Conservation (phyloP, 1,139 yeast species). For the Waltiozyma sp. region DNA sequence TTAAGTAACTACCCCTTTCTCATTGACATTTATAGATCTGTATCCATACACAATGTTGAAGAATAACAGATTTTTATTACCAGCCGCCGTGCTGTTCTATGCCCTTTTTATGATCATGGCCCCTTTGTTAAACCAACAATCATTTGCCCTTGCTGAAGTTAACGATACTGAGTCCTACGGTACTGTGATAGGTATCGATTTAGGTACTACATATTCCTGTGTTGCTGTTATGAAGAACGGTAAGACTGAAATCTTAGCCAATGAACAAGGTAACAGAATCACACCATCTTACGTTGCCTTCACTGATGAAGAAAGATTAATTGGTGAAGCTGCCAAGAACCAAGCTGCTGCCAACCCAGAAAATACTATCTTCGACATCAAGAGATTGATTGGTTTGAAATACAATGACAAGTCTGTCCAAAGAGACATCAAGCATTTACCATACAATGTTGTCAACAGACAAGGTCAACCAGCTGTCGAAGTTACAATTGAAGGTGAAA, state of each 20-base stretch:
- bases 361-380: conserved; percentile 96
- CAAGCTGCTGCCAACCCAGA: conserved; percentile 97
- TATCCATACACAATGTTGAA: conserved; percentile 18
- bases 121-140: conserved; percentile 32
- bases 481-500: conserved; percentile 88
- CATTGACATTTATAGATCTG: background rate
- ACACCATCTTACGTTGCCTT: conserved; percentile 98
- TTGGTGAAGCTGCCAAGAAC: conserved; percentile 99
- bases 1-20: background rate
- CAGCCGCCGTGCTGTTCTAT: conserved; percentile 45
- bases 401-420: conserved; percentile 85
- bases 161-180: conserved; percentile 54
- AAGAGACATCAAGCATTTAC: conserved; percentile 95
- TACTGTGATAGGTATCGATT: conserved; percentile 63
- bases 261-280: conserved; percentile 99
- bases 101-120: conserved; percentile 45
- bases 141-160: conserved; percentile 30
- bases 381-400: conserved; percentile 96
- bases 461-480: conserved; percentile 88
- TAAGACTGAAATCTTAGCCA: conserved; percentile 91
- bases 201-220: conserved; percentile 98
- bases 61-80: conserved; percentile 31
- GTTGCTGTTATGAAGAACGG: conserved; percentile 89
- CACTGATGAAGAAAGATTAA: conserved; percentile 95
- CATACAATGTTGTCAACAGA: conserved; percentile 84